phyloP scores from a whole-genome alignment of 352 stramenopile species.

The Globisporangium parvum region DNA sequence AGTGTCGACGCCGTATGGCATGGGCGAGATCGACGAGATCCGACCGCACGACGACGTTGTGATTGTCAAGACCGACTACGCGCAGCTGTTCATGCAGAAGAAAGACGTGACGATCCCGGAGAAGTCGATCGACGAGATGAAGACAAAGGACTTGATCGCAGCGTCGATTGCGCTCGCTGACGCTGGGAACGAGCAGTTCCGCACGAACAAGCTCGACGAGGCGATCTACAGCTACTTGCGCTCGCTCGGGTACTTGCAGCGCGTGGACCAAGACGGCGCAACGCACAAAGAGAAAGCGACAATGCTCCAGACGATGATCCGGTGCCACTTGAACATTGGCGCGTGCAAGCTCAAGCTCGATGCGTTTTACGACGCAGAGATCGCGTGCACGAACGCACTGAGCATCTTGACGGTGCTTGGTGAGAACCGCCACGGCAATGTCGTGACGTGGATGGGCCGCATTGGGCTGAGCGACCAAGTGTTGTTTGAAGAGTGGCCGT shows the following conservation, averaged over 20 bases:
- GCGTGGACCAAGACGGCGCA: conserved; percentile 65
- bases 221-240: conserved; percentile 75
- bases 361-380: conserved; percentile 57
- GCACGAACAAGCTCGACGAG: conserved; percentile 45
- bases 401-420: conserved; percentile 69
- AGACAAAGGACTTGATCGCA: conserved; percentile 66
- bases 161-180: conserved; percentile 64
- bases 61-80: conserved; percentile 59
- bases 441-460: conserved; percentile 82
- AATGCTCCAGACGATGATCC: conserved; percentile 87
- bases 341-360: conserved; percentile 81
- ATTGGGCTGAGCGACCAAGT: conserved; percentile 70
- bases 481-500: conserved; percentile 83
- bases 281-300: conserved; percentile 85
- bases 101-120: conserved; percentile 64
- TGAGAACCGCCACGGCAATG: conserved; percentile 74
- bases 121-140: conserved; percentile 69
- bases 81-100: conserved; percentile 73
- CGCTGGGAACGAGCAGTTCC: conserved; percentile 69
- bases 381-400: conserved; percentile 77
- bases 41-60: conserved; percentile 59
- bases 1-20: conserved; percentile 68
- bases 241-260: conserved; percentile 61
- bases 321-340: conserved; percentile 81
- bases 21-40: conserved; percentile 59